These are phyloP conservation scores for Gossypium trilobum DNA, from an alignment of 441 rosid species.

Conservation along the genomic window DNA sequence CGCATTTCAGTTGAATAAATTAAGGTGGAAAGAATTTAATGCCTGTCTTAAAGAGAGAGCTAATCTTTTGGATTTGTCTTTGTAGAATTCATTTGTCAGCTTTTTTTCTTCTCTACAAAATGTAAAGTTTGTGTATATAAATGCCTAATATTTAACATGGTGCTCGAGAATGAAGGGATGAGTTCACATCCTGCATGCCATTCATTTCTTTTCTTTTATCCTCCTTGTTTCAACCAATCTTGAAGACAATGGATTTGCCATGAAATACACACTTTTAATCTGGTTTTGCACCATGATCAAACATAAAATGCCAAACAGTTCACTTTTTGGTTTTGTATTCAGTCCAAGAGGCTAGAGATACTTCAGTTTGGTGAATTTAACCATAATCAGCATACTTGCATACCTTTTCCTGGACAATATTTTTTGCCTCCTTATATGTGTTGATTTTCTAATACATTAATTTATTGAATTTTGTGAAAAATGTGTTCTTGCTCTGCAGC, in stretches of 20 bases:
- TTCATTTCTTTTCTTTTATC: neutral
- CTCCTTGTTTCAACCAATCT: neutral
- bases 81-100: neutral
- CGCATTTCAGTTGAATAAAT: neutral
- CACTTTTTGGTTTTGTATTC: neutral
- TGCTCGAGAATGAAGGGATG: neutral
- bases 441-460: neutral
- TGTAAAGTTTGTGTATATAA: neutral
- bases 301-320: neutral
- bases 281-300: neutral
- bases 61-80: neutral
- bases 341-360: neutral
- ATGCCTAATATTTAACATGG: neutral
- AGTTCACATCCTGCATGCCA: neutral
- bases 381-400: neutral
- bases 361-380: neutral
- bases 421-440: neutral
- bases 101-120: neutral
- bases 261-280: neutral
- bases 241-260: neutral
- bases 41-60: neutral
- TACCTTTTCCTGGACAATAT: neutral
- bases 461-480: neutral
- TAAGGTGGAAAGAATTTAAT: neutral
- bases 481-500: constrained; percentile 33